These are phyloP conservation scores for Trichomonascaceae sp. DNA, from an alignment of 1,139 yeast genomes.

Conservation along the genomic window DNA sequence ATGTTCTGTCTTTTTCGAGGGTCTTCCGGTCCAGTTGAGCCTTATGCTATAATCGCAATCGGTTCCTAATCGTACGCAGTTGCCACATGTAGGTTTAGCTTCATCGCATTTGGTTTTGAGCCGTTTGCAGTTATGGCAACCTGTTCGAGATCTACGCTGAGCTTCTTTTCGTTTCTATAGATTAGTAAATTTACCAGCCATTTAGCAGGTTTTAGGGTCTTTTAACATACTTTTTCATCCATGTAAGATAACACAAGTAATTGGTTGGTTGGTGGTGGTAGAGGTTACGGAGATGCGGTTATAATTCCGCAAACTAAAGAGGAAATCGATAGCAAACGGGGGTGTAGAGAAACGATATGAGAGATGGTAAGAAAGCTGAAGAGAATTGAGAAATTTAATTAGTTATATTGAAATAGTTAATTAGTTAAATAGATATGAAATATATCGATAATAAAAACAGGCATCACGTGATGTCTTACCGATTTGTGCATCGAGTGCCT, in stretches of 20 bases:
- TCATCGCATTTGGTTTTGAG: conserved; percentile 51
- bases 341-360: background rate
- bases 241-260: background rate
- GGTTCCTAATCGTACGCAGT: conserved; percentile 47
- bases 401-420: no score
- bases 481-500: no score
- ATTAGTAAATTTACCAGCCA: background rate
- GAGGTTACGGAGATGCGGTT: background rate
- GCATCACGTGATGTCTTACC: no score
- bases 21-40: conserved; percentile 71
- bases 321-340: background rate
- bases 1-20: conserved; percentile 43
- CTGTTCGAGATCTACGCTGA: conserved; percentile 25
- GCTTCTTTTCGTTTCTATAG: background rate
- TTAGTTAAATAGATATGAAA: no score
- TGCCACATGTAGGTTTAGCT: conserved; percentile 55
- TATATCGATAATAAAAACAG: no score
- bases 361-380: no score
- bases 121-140: conserved; percentile 30
- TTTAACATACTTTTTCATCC: background rate
- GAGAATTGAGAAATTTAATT: no score
- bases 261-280: background rate
- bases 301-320: background rate
- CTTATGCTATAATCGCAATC: conserved; percentile 61
- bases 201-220: background rate